Base-by-base conservation (phyloP, 331 rosid species). In the Telfairia occidentalis region DNA sequence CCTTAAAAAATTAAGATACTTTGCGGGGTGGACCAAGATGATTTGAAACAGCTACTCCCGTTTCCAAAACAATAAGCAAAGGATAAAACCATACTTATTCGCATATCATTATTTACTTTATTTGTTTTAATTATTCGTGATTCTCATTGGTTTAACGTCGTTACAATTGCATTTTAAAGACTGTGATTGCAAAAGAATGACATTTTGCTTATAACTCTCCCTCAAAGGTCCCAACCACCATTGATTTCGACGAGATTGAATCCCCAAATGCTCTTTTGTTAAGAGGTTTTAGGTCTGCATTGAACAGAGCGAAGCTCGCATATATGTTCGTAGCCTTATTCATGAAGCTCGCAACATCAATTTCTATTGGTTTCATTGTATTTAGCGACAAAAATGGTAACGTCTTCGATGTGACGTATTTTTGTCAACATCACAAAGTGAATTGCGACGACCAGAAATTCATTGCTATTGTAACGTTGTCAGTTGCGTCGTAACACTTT, bases 141-240 rank as follows among this genome's bases (percentile, higher is more conserved):
- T 79, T 64, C 46, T 49, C 16, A 70, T 45, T 0, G 24, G 46
- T 46, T 63, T 74, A 57, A 60, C 54, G 34, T 63, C 54, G 34
- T 63, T 38, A 1, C 34, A 10, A 30, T 54, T 12, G 2, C 1
- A 19, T 71, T 71, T 75, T 86, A 78, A 84, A 90, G 96, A 78
- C 87, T 81, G 7, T 81, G 32, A 71, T 76, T 38, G 98, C 90
- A 1, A 84, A 87, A 77, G 75, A 83, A 30, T 71, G 29, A n/a
- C 89, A 92, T 83, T 92, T 92, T 65, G 83, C 85, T 13, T 89
- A 80, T 9, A 81, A 79, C 24, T 90, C 98, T 0, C 98, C 98
- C 23, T 79, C 77, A 19, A 90, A 88, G 87, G 71, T 63, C 29
- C 77, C 81, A 40, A 28, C 34, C 29, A 49, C 82, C 16, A 30